phyloP scores from a whole-genome alignment of 345 rosid genomes.

The Cardamine chenopodiifolia region DNA sequence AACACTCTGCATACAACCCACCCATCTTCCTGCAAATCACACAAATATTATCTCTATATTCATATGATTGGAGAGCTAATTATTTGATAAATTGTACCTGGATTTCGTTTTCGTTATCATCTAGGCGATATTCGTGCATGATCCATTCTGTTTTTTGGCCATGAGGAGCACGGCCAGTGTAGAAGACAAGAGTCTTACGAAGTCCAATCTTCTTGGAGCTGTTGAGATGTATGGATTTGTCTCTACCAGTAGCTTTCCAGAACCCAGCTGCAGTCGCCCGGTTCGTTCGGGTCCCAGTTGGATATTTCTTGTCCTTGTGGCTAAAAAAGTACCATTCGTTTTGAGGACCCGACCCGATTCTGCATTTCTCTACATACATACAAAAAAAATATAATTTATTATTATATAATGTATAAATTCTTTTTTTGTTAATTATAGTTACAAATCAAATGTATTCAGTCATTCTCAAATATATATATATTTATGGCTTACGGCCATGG shows the following conservation, averaged over 20 bases:
- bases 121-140: slow-evolving; percentile 98
- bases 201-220: slow-evolving; percentile 83
- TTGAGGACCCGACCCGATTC: slow-evolving; percentile 94
- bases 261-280: slow-evolving; percentile 96
- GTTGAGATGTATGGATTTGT: slow-evolving; percentile 82
- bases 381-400: neutral
- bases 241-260: slow-evolving; percentile 99
- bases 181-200: slow-evolving; percentile 98
- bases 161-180: slow-evolving; percentile 98
- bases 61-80: neutral
- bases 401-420: neutral
- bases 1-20: slow-evolving; percentile 95
- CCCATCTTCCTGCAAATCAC: slow-evolving; percentile 71
- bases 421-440: neutral
- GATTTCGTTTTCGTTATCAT: slow-evolving; percentile 62
- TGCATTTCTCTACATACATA: slow-evolving; percentile 65
- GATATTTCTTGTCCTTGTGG: slow-evolving; percentile 98
- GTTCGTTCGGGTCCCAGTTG: slow-evolving; percentile 95
- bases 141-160: slow-evolving; percentile 98
- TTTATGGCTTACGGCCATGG: slow-evolving; percentile 7
- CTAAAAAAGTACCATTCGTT: slow-evolving; percentile 99
- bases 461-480: neutral
- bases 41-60: neutral
- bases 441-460: neutral
- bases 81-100: slow-evolving; percentile 49